These are phyloP conservation scores for Camillea tinctor DNA, from an alignment of 2,329 filamentous ascomycete genomes.

Conservation along the genomic window DNA sequence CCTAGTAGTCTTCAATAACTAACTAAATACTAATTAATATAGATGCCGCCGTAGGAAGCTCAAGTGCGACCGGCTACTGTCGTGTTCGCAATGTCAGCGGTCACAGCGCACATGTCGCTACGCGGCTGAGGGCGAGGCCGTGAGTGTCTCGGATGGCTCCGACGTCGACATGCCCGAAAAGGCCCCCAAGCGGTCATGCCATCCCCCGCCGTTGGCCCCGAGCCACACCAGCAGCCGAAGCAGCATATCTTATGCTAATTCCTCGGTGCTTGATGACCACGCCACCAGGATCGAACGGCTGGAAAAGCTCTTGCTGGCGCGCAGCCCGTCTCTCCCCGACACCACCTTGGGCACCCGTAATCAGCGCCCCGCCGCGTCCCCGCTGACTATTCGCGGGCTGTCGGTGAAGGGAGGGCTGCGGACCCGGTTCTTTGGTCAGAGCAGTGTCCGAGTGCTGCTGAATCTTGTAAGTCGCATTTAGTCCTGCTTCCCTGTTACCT, in stretches of 20 bases:
- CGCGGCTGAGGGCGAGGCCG: slow-evolving; percentile 46
- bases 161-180: slow-evolving; percentile 34
- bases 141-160: slow-evolving; percentile 49
- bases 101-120: slow-evolving; percentile 55
- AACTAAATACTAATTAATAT: slow-evolving; percentile 1
- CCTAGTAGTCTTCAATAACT: no score
- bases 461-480: slow-evolving; percentile 50
- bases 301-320: slow-evolving; percentile 48
- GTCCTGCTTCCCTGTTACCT: no score
- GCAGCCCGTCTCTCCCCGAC: slow-evolving; percentile 33
- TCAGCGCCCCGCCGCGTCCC: slow-evolving; percentile 35
- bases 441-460: slow-evolving; percentile 50
- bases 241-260: slow-evolving; percentile 23
- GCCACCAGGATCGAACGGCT: slow-evolving; percentile 51
- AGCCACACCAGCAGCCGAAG: background rate
- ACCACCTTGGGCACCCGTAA: slow-evolving; percentile 21
- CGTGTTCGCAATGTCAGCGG: slow-evolving; percentile 59
- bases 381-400: slow-evolving; percentile 48
- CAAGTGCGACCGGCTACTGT: slow-evolving; percentile 57
- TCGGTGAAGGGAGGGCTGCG: slow-evolving; percentile 48
- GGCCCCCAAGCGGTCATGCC: slow-evolving; percentile 24
- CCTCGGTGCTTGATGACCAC: slow-evolving; percentile 46
- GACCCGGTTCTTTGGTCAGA: slow-evolving; percentile 54
- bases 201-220: background rate
- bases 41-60: slow-evolving; percentile 47